Evolutionary conservation across 257 asterid species (phyloP).

Genomic region (Scutellaria galericulata): DNA sequence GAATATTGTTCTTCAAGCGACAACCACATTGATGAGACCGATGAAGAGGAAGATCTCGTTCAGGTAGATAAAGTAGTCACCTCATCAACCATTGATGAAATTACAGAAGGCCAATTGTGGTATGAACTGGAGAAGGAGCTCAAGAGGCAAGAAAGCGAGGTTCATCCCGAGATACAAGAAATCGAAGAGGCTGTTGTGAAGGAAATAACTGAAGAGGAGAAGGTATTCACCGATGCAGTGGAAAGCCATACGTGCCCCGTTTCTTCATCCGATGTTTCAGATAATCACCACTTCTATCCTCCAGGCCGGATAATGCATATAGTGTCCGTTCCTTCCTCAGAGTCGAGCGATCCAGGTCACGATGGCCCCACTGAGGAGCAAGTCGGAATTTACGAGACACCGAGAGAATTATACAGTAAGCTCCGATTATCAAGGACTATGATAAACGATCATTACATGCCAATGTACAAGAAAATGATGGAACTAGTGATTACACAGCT

Average conservation of each 20-base stretch:
- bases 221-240: constrained; percentile 58
- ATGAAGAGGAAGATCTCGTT: constrained; percentile 66
- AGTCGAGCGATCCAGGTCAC: constrained; percentile 40
- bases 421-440: constrained; percentile 79
- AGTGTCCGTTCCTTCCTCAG: constrained; percentile 53
- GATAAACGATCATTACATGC: constrained; percentile 96
- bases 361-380: constrained; percentile 47
- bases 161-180: constrained; percentile 54
- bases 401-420: constrained; percentile 80
- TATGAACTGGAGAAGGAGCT: constrained; percentile 83
- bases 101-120: constrained; percentile 86
- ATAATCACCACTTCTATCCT: constrained; percentile 72
- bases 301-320: constrained; percentile 89
- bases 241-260: constrained; percentile 61
- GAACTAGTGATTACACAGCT: constrained; percentile 76
- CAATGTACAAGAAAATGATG: constrained; percentile 92
- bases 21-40: constrained; percentile 60
- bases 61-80: constrained; percentile 49
- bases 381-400: constrained; percentile 74
- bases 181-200: constrained; percentile 72
- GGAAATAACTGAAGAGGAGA: constrained; percentile 82
- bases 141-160: constrained; percentile 58
- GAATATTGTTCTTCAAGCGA: constrained; percentile 60
- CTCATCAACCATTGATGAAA: constrained; percentile 53
- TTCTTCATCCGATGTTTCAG: constrained; percentile 68